A percentile compares a stretch with the other conserved stretches of the same genome.
Evolutionary conservation across 106 monocot genomes (phyloP).

Genomic region (Dendrobium officinale): DNA sequence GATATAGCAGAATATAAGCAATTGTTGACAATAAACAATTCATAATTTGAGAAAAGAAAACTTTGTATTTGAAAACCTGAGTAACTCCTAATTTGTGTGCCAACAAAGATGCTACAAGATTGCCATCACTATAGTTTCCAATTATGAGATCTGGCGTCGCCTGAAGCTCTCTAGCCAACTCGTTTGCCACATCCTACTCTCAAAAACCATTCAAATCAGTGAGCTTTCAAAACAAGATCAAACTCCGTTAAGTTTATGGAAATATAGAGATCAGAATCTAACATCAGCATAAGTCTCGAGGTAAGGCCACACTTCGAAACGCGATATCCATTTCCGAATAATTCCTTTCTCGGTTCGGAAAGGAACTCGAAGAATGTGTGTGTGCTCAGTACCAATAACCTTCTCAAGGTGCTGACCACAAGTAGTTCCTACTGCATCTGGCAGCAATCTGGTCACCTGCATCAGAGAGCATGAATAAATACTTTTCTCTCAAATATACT

Average conservation of each 20-base stretch:
- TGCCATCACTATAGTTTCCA: slow-evolving; percentile 84
- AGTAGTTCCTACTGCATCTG: slow-evolving; percentile 61
- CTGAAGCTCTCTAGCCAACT: slow-evolving; percentile 55
- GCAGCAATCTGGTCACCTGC: slow-evolving; percentile 58
- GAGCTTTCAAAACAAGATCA: background rate
- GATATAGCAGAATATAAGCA: slow-evolving; percentile 1
- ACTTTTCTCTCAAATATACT: too few species aligned
- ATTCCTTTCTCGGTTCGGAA: slow-evolving; percentile 49
- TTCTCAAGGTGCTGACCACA: slow-evolving; percentile 62
- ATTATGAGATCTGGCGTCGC: slow-evolving; percentile 64
- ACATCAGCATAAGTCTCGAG: slow-evolving; percentile 59
- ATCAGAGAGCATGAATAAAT: background rate
- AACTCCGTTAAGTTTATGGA: background rate
- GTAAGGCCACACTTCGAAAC: slow-evolving; percentile 74
- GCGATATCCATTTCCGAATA: slow-evolving; percentile 56
- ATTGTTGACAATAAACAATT: background rate
- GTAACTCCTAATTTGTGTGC: slow-evolving; percentile 74
- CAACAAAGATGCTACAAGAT: slow-evolving; percentile 65
- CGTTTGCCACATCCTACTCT: slow-evolving; percentile 61
- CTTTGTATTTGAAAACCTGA: slow-evolving; percentile 26
- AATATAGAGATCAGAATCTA: background rate
- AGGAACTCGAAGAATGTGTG: slow-evolving; percentile 55
- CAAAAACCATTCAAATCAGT: background rate
- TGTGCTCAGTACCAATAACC: slow-evolving; percentile 59
- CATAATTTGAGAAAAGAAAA: background rate